Base-by-base conservation (phyloP, 371 early-diverging fungal genomes). In the Apophysomyces sp. region DNA sequence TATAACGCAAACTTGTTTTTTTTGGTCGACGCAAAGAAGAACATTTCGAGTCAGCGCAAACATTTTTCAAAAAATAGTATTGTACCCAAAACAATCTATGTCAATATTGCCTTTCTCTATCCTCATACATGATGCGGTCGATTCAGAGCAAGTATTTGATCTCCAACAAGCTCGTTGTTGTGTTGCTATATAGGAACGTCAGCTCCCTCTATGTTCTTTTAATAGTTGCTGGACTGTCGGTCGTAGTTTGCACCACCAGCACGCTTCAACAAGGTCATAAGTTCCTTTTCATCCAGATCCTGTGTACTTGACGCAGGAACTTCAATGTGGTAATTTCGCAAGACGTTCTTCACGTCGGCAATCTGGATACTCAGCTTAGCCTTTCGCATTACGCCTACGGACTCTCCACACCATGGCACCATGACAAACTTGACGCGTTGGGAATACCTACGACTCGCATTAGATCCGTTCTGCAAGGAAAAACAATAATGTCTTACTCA, bases 371-470 rank as follows among this genome's bases (percentile, higher is more conserved):
- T 82, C 27, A 95, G 73, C 72, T 92, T 93, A 26, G 93, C 95
- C 63, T 89, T 89, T 31, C 94, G 85, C 94, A 94, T 93, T 57
- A 92, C 76, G 65, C 88, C 88, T n/a, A 93, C 92, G 2, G 83
- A 67, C n/a, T 83, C 70, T 28, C 94, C 95, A 67, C 92, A 91
- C 90, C 92, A 93, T 27, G 86, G 82, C 1, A 93, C 72, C 6
- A 91, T 70, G 8, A 92, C 81, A 67, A 89, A 91, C 73, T 91
- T 91, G 53, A 83, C 75, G 60, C 91, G 77, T 52, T 86, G 82
- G 28, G 78, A 78, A 34, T 81, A 81, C 59, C 81, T 68, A 27
- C 11, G 31, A 21, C 6, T 13, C 49, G 32, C 29, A 37, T 36
- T 5, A 9, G 37, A 4, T 8, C 31, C 34, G n/a, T 18, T 11